Evolutionary conservation across 139 green algal species (phyloP).

Genomic region (Auxenochlorella pyrenoidosa): DNA sequence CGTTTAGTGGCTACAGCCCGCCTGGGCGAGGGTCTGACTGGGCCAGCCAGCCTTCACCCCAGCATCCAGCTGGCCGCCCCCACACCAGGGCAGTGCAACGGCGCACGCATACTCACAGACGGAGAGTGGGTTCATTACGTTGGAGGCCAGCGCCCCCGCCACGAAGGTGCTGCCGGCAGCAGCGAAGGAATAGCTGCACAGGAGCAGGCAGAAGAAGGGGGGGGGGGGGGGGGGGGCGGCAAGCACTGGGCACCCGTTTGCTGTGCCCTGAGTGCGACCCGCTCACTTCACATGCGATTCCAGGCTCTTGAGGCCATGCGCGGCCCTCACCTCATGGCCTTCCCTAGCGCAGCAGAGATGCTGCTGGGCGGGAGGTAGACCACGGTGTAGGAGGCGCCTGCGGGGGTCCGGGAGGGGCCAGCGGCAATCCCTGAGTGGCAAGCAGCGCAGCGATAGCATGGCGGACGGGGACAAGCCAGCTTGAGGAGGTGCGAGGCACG

Average conservation of each 20-base stretch:
- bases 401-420: too few species aligned
- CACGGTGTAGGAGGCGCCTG: not conserved
- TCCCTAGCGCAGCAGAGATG: not conserved
- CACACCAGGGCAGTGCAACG: not conserved
- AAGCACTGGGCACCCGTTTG: too few species aligned
- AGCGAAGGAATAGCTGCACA: not conserved
- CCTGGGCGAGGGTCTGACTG: not conserved
- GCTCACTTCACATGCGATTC: too few species aligned
- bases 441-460: too few species aligned
- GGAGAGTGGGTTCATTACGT: not conserved
- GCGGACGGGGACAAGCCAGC: too few species aligned
- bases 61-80: too few species aligned
- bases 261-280: too few species aligned
- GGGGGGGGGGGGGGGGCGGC: too few species aligned
- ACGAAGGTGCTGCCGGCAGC: not conserved
- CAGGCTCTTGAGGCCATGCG: too few species aligned
- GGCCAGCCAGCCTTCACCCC: not conserved
- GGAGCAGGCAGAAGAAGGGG: too few species aligned
- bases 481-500: too few species aligned
- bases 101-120: not conserved
- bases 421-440: too few species aligned
- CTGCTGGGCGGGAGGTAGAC: not conserved
- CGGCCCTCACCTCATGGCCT: not conserved
- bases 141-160: not conserved
- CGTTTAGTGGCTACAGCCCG: not conserved